These are phyloP conservation scores for Boechera stricta DNA, from an alignment of 345 rosid genomes.

Conservation along the genomic window DNA sequence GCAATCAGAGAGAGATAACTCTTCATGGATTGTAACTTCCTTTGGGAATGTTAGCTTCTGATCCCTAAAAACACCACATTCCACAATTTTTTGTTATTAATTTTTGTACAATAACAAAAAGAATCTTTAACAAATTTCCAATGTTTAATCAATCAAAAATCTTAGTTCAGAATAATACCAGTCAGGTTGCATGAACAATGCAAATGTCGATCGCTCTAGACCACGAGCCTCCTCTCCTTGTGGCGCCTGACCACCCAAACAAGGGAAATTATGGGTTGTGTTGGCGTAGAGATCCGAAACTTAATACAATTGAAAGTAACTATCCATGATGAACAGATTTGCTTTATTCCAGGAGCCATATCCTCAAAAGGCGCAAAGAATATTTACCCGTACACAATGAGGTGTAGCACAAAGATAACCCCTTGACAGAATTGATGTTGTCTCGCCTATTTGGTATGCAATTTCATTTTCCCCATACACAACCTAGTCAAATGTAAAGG, in stretches of 20 bases:
- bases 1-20: constrained; percentile 56
- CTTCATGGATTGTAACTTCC: constrained; percentile 61
- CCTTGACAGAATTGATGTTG: constrained; percentile 71
- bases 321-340: not conserved
- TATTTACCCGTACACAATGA: constrained; percentile 83
- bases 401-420: constrained; percentile 97
- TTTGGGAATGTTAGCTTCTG: constrained; percentile 78
- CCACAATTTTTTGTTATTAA: not conserved
- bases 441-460: constrained; percentile 97
- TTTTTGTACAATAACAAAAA: not conserved
- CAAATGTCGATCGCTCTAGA: constrained; percentile 84
- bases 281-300: not conserved
- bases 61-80: constrained; percentile 54
- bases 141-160: not conserved
- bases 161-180: constrained; percentile 54
- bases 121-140: not conserved
- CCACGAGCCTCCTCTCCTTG: constrained; percentile 69
- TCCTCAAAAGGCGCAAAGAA: not conserved
- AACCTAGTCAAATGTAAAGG: constrained; percentile 54
- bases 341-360: not conserved
- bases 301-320: constrained; percentile 10
- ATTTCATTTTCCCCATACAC: constrained; percentile 81
- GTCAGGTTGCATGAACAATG: constrained; percentile 97
- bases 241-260: constrained; percentile 63
- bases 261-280: not conserved